phyloP scores from a whole-genome alignment of 306 rosid species.

The Prunus dulcis region DNA sequence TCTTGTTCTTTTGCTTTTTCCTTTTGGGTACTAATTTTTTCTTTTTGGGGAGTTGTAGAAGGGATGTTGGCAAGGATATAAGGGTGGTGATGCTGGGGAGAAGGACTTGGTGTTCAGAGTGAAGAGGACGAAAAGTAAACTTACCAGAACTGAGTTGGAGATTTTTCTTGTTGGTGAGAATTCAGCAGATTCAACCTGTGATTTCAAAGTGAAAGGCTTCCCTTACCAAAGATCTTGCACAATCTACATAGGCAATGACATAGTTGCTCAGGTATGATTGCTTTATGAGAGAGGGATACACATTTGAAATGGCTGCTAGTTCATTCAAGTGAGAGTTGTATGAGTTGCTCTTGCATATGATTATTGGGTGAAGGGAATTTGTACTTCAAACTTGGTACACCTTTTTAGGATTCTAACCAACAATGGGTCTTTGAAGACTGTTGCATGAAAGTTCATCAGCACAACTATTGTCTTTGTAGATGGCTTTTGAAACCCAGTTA shows the following conservation, averaged over 20 bases:
- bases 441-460: background rate
- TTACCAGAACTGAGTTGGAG: constrained; percentile 55
- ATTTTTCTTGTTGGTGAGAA: constrained; percentile 43
- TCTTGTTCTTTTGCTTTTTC: background rate
- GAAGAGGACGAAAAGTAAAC: constrained; percentile 45
- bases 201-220: constrained; percentile 60
- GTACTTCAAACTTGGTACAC: background rate
- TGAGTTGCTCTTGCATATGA: background rate
- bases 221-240: constrained; percentile 69
- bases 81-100: constrained; percentile 36
- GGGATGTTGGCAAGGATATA: constrained; percentile 74
- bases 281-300: too few relatives aligned
- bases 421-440: background rate
- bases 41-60: constrained; percentile 37
- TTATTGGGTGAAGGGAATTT: background rate
- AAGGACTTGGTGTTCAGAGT: constrained; percentile 49
- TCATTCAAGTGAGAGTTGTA: background rate
- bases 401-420: background rate
- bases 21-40: background rate
- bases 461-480: background rate
- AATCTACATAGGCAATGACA: constrained; percentile 45
- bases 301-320: too few relatives aligned
- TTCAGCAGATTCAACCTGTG: constrained; percentile 27
- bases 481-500: background rate
- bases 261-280: constrained; percentile 76